Percentiles rank a stretch among this genome's conserved stretches.
Conservation (phyloP, 2,329 filamentous ascomycete genomes). For the Xylariaceae sp. region DNA sequence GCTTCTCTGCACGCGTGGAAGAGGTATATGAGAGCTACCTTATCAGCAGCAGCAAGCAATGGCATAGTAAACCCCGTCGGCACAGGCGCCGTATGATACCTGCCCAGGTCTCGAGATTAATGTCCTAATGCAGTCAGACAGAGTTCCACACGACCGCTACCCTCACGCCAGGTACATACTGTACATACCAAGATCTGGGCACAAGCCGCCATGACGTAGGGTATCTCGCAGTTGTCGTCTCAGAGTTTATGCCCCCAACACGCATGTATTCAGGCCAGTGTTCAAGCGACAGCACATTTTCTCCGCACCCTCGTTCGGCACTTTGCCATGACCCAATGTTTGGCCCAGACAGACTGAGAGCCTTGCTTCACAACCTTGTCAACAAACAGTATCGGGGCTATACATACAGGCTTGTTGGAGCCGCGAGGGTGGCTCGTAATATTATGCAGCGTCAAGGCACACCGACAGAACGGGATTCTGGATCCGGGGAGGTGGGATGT, state of each 20-base stretch:
- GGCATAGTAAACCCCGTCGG: conserved; percentile 34
- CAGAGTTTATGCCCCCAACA: conserved; percentile 27
- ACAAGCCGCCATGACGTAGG: conserved; percentile 32
- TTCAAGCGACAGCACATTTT: conserved; percentile 24
- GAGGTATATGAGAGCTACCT: conserved; percentile 45
- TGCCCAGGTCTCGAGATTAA: no score
- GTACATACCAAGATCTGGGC: conserved; percentile 35
- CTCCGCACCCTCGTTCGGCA: conserved; percentile 35
- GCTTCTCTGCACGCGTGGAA: conserved; percentile 60
- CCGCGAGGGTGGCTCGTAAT: conserved; percentile 26
- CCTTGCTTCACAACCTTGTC: no score
- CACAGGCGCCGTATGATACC: no score
- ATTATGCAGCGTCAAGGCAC: conserved; percentile 32
- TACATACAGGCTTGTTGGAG: no score
- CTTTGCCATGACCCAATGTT: no score
- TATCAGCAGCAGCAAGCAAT: no score
- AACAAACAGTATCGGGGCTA: no score
- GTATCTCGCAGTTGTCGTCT: conserved; percentile 28
- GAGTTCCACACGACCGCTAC: conserved; percentile 20
- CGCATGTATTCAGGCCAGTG: conserved; percentile 25
- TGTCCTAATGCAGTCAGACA: neutral
- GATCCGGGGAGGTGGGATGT: conserved; percentile 31
- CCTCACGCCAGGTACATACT: no score
- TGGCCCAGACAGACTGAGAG: no score
- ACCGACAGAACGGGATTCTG: conserved; percentile 13